These are phyloP conservation scores for Spiraea crenata DNA, from an alignment of 331 rosid genomes.

Conservation along the genomic window DNA sequence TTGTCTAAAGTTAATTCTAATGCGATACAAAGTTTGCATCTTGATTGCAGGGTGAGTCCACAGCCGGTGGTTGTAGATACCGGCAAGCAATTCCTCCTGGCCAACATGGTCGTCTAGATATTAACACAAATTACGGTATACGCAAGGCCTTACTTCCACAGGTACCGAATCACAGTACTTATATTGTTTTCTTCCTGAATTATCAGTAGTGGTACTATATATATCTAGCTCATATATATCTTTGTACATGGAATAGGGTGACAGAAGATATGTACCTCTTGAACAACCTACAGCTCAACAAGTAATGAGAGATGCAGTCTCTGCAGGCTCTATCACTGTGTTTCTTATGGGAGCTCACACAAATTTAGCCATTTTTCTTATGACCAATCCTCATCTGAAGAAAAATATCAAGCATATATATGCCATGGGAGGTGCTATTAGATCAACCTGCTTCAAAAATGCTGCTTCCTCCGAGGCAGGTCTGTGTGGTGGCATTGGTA, in stretches of 20 bases:
- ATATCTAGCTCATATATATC: background rate
- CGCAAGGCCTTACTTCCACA: conserved; percentile 28
- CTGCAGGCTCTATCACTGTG: conserved; percentile 18
- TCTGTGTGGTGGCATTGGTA: conserved; percentile 2
- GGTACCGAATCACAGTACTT: background rate
- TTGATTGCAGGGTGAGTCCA: conserved; percentile 6
- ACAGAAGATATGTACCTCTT: conserved; percentile 17
- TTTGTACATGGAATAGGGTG: conserved; percentile 1
- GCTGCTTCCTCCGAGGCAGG: background rate
- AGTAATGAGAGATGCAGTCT: conserved; percentile 18
- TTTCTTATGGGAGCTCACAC: conserved; percentile 25
- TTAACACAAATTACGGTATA: conserved; percentile 15
- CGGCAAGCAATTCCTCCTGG: conserved; percentile 25
- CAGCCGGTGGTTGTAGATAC: conserved; percentile 21
- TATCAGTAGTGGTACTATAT: background rate
- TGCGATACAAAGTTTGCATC: background rate
- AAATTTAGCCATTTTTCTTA: conserved; percentile 22
- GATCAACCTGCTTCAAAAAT: background rate
- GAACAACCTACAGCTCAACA: conserved; percentile 22
- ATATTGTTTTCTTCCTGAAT: background rate
- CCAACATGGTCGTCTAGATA: conserved; percentile 10
- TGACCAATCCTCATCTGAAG: conserved; percentile 20
- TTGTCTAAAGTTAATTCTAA: too few relatives aligned
- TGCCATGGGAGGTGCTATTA: conserved; percentile 21
- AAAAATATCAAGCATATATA: conserved; percentile 28